Evolutionary conservation across 129 eudicot genomes (phyloP).

Genomic region (Arctium minus): DNA sequence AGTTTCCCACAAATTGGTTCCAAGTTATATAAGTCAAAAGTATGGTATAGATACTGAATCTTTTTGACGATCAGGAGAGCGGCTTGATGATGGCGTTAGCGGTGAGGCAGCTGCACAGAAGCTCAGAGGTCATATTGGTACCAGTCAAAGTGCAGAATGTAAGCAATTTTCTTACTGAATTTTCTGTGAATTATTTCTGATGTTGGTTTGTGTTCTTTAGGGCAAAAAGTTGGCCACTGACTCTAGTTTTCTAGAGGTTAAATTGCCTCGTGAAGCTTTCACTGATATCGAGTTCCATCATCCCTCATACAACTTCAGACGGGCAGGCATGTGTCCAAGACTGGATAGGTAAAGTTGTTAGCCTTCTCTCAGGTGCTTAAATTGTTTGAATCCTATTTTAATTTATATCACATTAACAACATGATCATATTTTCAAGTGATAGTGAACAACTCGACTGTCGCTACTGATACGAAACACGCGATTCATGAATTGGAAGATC

Average conservation of each 20-base stretch:
- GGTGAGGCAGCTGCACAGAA: conserved; percentile 95
- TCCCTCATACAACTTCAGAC: conserved; percentile 73
- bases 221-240: conserved; percentile 44
- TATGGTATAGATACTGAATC: not conserved
- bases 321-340: conserved; percentile 63
- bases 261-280: conserved; percentile 91
- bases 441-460: conserved; percentile 47
- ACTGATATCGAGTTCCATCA: conserved; percentile 85
- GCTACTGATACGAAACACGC: conserved; percentile 89
- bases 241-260: conserved; percentile 70
- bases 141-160: conserved; percentile 86
- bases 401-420: not conserved
- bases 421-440: not conserved
- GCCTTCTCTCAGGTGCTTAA: conserved; percentile 83
- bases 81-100: conserved; percentile 62
- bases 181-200: not conserved
- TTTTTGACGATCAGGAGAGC: conserved; percentile 55
- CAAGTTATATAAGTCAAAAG: not conserved
- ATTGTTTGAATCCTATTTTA: not conserved
- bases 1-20: not conserved
- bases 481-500: conserved; percentile 66
- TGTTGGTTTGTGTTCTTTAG: conserved; percentile 37
- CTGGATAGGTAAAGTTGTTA: conserved; percentile 83
- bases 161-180: conserved; percentile 1
- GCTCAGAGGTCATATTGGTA: conserved; percentile 95